phyloP scores from a whole-genome alignment of 1,284 basidiomycete genomes.

The Tranzscheliella williamsii region DNA sequence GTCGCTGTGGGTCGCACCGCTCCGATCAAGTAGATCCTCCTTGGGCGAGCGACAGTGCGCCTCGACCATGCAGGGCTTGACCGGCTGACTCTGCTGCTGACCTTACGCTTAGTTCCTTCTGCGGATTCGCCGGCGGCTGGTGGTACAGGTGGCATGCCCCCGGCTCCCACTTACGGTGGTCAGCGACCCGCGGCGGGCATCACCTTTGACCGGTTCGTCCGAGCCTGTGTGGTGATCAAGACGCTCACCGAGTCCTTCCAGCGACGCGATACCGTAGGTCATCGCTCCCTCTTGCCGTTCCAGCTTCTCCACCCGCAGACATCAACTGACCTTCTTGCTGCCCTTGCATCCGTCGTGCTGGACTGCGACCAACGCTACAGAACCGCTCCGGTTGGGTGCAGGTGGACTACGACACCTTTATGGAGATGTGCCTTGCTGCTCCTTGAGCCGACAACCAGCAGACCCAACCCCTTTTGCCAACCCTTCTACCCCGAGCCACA shows the following conservation, averaged over 20 bases:
- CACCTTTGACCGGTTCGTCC: constrained; percentile 48
- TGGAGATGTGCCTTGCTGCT: constrained; percentile 44
- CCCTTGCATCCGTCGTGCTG: not conserved
- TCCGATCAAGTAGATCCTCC: too few species aligned
- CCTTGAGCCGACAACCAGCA: constrained; percentile 21
- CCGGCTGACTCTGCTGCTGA: too few species aligned
- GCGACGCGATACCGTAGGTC: constrained; percentile 27
- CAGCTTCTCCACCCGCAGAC: not conserved
- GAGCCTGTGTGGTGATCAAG: constrained; percentile 50
- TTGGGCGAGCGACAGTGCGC: too few species aligned
- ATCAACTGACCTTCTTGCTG: constrained; percentile 1
- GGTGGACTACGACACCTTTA: constrained; percentile 43
- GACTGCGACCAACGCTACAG: not conserved
- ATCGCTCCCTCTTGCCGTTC: not conserved
- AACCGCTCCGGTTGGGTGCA: constrained; percentile 33
- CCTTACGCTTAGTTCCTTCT: too few species aligned
- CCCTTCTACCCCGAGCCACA: too few species aligned
- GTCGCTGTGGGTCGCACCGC: too few species aligned
- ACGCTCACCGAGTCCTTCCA: constrained; percentile 50
- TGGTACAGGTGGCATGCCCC: constrained; percentile 28
- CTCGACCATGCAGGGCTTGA: too few species aligned
- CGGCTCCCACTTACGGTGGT: constrained; percentile 10
- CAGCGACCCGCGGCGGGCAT: constrained; percentile 19
- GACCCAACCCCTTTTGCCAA: too few species aligned
- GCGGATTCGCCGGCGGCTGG: too few species aligned